Evolutionary conservation across 2,329 filamentous ascomycete genomes (phyloP), one percentile per base, ranked within the genome.

Genomic region (Diaporthe aspalathi): DNA sequence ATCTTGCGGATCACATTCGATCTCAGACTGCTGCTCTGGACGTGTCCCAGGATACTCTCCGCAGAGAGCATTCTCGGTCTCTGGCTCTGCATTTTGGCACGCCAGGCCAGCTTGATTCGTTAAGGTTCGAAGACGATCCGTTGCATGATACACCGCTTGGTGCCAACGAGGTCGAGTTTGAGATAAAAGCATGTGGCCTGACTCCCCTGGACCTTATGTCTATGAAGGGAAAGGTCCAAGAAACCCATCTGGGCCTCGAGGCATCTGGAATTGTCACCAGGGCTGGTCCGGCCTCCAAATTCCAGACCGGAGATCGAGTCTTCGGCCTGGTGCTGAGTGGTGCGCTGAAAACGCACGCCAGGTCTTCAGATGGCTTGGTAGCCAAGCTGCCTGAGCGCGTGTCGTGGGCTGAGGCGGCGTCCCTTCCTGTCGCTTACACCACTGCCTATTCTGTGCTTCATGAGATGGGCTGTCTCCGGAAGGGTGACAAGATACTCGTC

Each of bases 161-260:
- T 27, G 69, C 57, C 14, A 47, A 73, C n/a, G 76, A 77, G 11
- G 74, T 78, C 52, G 75, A 77, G 24, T 75, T 78, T 29, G 70
- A 73, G 38, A 57, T 70, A 17, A 73, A 70, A 70, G 76, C 76
- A 11, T 70, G 67, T 17, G 74, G 75, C 5, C n/a, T 75, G 35
- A 75, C 70, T 50, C 70, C 70, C 50, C 49, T 65, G 56, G 76
- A 78, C 50, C 32, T 77, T 6, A 62, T 73, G 0, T 32, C 70
- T 2, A 70, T 68, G 2, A 68, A 73, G 2, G 75, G 75, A 0
- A 71, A 73, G 62, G 14, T 69, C 11, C 54, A 72, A 24, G 70
- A 73, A 14, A 35, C 70, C 16, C 16, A 52, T 5, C 65, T 73
- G 16, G 70, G 73, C 2, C 20, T 73, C 9, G 76, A 76, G 52